These are phyloP conservation scores for Verticillium nonalfalfae DNA, from an alignment of 2,329 filamentous ascomycete genomes.

Conservation along the genomic window DNA sequence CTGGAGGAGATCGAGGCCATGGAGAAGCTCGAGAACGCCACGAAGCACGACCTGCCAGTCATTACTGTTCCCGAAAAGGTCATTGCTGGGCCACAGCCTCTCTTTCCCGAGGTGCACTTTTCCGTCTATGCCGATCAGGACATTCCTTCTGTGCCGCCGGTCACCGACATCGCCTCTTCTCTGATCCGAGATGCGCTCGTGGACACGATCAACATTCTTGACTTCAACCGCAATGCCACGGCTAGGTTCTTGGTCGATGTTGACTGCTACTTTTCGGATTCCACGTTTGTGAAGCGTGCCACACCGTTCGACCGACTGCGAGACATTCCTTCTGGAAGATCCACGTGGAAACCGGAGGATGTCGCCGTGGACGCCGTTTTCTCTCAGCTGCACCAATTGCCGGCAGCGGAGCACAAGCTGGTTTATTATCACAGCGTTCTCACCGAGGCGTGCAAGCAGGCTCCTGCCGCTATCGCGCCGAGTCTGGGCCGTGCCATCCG, in stretches of 20 bases:
- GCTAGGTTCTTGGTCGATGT: slow-evolving; percentile 89
- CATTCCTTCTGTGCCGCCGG: slow-evolving; percentile 78
- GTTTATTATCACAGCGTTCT: slow-evolving; percentile 96
- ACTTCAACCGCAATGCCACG: slow-evolving; percentile 84
- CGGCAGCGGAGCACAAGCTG: slow-evolving; percentile 81
- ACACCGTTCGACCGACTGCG: slow-evolving; percentile 87
- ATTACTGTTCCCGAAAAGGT: slow-evolving; percentile 73
- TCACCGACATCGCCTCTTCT: slow-evolving; percentile 69
- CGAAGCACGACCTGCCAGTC: slow-evolving; percentile 72
- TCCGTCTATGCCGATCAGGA: slow-evolving; percentile 88
- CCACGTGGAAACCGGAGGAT: slow-evolving; percentile 96
- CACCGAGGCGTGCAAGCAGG: slow-evolving; percentile 92
- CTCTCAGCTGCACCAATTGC: slow-evolving; percentile 86
- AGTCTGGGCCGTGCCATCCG: slow-evolving; percentile 90
- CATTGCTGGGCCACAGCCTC: slow-evolving; percentile 62
- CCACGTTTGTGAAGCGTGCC: slow-evolving; percentile 88
- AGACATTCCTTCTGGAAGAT: slow-evolving; percentile 55
- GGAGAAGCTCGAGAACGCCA: slow-evolving; percentile 50
- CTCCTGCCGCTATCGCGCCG: slow-evolving; percentile 91
- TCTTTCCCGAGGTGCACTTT: slow-evolving; percentile 91
- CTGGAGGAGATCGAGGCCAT: slow-evolving; percentile 53
- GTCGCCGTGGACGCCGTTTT: slow-evolving; percentile 97
- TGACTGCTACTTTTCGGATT: slow-evolving; percentile 86
- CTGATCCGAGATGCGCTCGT: slow-evolving; percentile 79
- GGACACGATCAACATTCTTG: slow-evolving; percentile 88